Percentiles rank a stretch among this genome's conserved stretches.
These are phyloP conservation scores for Apiotrichum brassicae DNA, from an alignment of 1,284 basidiomycete species.

Conservation along the genomic window DNA sequence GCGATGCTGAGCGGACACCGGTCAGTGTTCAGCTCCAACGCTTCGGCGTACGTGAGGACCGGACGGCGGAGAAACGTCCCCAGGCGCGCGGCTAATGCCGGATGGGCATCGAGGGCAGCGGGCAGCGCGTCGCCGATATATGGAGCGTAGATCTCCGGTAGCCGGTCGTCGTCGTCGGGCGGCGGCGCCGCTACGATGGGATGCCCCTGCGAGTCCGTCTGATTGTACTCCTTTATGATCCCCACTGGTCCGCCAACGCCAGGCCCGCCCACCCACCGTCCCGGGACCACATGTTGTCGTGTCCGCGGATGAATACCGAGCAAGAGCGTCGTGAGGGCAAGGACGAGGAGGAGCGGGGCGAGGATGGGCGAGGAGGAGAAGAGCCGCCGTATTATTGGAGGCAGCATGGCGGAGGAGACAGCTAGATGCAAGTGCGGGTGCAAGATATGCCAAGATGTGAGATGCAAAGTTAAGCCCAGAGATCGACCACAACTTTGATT, in stretches of 20 bases:
- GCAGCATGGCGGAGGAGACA: slow-evolving; percentile 2
- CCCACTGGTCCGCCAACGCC: slow-evolving; percentile 4
- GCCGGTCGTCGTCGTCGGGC: slow-evolving; percentile 5
- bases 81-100: slow-evolving; percentile 21
- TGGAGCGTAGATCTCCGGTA: slow-evolving; percentile 16
- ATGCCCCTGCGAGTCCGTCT: background rate
- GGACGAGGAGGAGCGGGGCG: slow-evolving; percentile 5
- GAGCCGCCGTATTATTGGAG: slow-evolving; percentile 3
- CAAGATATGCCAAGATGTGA: too few species aligned
- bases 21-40: slow-evolving; percentile 17
- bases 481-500: too few species aligned
- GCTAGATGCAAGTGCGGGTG: too few species aligned
- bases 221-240: background rate
- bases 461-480: too few species aligned
- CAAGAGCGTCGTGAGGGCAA: slow-evolving; percentile 1
- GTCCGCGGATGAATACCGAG: slow-evolving; percentile 2
- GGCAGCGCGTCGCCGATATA: slow-evolving; percentile 21
- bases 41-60: slow-evolving; percentile 18
- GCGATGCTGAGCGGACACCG: slow-evolving; percentile 32
- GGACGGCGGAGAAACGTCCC: slow-evolving; percentile 35
- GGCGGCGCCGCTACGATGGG: background rate
- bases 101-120: slow-evolving; percentile 6
- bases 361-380: background rate
- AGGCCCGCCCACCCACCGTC: slow-evolving; percentile 1
- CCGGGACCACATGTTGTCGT: background rate